Percentiles rank a stretch among this genome's conserved stretches.
Evolutionary conservation across 2,329 filamentous ascomycete genomes (phyloP).

Genomic region (Sclerotinia sclerotiorum): DNA sequence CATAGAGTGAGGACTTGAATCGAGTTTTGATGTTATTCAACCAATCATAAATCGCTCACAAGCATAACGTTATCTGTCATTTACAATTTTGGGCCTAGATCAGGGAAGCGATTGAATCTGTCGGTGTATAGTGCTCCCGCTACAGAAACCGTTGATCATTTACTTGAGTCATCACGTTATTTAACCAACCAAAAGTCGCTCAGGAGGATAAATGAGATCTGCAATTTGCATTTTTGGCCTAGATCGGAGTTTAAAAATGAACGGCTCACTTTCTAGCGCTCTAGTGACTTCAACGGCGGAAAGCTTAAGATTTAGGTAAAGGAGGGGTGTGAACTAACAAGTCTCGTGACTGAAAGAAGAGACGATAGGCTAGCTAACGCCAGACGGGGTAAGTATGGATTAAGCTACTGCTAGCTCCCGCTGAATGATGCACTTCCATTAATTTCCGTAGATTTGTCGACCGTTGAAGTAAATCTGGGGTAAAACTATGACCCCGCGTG

Average conservation of each 20-base stretch:
- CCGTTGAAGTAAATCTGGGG: not conserved
- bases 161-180: not conserved
- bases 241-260: not conserved
- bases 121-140: not conserved
- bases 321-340: not conserved
- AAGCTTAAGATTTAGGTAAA: not conserved
- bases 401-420: not conserved
- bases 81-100: not conserved
- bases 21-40: not conserved
- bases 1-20: not conserved
- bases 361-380: not conserved
- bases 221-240: not conserved
- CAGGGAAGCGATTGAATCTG: not conserved
- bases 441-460: not conserved
- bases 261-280: not conserved
- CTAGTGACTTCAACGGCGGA: no score
- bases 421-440: not conserved
- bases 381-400: not conserved
- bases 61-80: not conserved
- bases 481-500: no score
- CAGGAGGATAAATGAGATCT: not conserved
- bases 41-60: not conserved
- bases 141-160: not conserved
- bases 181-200: not conserved
- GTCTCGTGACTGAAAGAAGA: not conserved